Percentiles rank a stretch among this genome's conserved stretches.
Evolutionary conservation across 2,329 filamentous ascomycete species (phyloP).

Genomic region (Cladosporium sp.): DNA sequence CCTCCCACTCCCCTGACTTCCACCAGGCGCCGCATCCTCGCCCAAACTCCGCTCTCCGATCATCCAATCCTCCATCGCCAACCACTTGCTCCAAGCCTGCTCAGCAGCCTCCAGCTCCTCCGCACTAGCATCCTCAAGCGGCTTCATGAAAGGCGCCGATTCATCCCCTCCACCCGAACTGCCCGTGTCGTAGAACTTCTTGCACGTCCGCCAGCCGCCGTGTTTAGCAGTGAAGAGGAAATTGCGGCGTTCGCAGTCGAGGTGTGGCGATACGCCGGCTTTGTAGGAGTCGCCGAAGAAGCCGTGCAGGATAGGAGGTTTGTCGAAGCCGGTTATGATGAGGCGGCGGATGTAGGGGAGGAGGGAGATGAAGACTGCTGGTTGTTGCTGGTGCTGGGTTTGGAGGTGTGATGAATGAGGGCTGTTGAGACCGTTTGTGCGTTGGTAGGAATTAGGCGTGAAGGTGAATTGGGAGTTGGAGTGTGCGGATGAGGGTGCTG

Average conservation of each 20-base stretch:
- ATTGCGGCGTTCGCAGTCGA: slow-evolving; percentile 88
- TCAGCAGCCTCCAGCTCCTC: slow-evolving; percentile 83
- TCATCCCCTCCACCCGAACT: slow-evolving; percentile 69
- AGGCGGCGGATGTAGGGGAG: slow-evolving; percentile 89
- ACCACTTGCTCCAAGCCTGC: slow-evolving; percentile 87
- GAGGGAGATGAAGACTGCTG: slow-evolving; percentile 61
- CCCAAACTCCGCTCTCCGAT: slow-evolving; percentile 69
- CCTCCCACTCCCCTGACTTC: slow-evolving; percentile 13
- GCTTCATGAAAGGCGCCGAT: slow-evolving; percentile 81
- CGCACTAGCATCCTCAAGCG: slow-evolving; percentile 70
- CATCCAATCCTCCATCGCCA: slow-evolving; percentile 99
- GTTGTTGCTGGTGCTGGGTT: slow-evolving; percentile 6
- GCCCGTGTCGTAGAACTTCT: slow-evolving; percentile 82
- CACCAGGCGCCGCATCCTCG: slow-evolving; percentile 1
- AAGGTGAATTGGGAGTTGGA: slow-evolving; percentile 27
- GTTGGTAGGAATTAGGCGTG: slow-evolving; percentile 31
- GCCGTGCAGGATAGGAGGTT: slow-evolving; percentile 80
- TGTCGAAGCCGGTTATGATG: slow-evolving; percentile 89
- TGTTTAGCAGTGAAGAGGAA: slow-evolving; percentile 96
- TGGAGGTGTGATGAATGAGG: slow-evolving; percentile 37
- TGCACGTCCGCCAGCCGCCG: slow-evolving; percentile 84
- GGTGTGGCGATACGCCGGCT: slow-evolving; percentile 75
- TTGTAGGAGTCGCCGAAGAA: slow-evolving; percentile 97
- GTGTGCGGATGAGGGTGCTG: slow-evolving; percentile 17
- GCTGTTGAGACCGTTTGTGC: slow-evolving; percentile 38